phyloP scores from a whole-genome alignment of 306 rosid genomes.

The Ziziphus jujuba region DNA sequence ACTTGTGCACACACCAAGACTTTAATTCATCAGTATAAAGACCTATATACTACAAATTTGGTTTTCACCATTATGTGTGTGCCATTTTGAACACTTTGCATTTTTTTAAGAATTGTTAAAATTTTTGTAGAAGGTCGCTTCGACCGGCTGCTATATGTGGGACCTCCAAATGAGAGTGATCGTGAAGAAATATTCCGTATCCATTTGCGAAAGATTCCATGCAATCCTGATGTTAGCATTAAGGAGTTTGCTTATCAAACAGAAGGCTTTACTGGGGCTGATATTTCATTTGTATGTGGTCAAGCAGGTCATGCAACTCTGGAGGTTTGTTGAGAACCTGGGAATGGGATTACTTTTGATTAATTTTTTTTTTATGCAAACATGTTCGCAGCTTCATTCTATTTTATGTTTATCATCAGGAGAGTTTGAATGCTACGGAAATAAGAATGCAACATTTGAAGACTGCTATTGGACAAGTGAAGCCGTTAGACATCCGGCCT shows the following conservation, averaged over 20 bases:
- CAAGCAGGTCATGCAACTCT: slow-evolving; percentile 78
- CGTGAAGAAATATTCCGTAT: slow-evolving; percentile 79
- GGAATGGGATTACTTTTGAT: neutral
- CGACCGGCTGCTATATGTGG: slow-evolving; percentile 84
- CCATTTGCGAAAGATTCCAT: slow-evolving; percentile 73
- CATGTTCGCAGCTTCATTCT: slow-evolving; percentile 13
- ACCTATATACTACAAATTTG: neutral
- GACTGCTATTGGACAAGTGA: slow-evolving; percentile 56
- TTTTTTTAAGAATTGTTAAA: slow-evolving; percentile 11
- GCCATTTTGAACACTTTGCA: neutral
- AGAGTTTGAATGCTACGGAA: slow-evolving; percentile 59
- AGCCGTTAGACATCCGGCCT: slow-evolving; percentile 60
- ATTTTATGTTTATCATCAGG: slow-evolving; percentile 49
- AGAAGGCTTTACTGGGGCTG: slow-evolving; percentile 82
- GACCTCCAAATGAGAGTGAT: slow-evolving; percentile 77
- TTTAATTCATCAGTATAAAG: neutral
- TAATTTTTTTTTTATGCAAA: slow-evolving; percentile 12
- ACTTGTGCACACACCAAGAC: neutral
- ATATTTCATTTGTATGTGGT: slow-evolving; percentile 74
- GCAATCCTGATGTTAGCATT: slow-evolving; percentile 60
- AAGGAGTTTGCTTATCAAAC: slow-evolving; percentile 61
- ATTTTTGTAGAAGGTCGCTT: slow-evolving; percentile 68
- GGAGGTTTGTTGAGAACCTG: slow-evolving; percentile 66
- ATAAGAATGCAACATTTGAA: slow-evolving; percentile 73
- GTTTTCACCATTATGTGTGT: neutral